Conservation (phyloP, 768 basidiomycete species). For the Flagelloscypha sp. region DNA sequence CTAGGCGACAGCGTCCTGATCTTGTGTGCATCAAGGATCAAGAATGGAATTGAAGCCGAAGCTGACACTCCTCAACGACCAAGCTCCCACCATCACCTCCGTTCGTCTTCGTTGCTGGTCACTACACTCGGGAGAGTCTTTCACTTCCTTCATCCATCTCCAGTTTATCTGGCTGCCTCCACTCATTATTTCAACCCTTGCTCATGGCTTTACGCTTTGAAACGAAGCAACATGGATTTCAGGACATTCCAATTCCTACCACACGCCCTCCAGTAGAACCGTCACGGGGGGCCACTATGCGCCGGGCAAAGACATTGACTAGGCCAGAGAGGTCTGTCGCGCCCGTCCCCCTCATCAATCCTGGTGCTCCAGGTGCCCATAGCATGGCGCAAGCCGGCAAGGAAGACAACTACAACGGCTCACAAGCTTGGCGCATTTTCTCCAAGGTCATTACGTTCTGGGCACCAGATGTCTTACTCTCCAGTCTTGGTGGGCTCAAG, state of each 20-base stretch:
- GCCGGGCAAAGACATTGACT: slow-evolving; percentile 92
- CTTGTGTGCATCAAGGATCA: too few species aligned
- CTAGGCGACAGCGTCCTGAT: too few species aligned
- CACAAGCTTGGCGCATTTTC: slow-evolving; percentile 73
- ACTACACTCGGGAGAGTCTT: too few species aligned
- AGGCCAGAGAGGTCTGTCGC: slow-evolving; percentile 93
- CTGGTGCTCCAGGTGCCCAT: slow-evolving; percentile 33
- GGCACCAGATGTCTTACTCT: slow-evolving; percentile 76
- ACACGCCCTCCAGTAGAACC: slow-evolving; percentile 40
- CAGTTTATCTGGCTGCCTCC: too few species aligned
- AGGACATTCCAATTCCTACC: slow-evolving; percentile 66
- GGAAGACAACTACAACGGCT: slow-evolving; percentile 33
- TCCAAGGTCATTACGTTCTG: slow-evolving; percentile 79
- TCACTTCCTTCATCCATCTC: slow-evolving; percentile 9
- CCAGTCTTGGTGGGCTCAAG: slow-evolving; percentile 69
- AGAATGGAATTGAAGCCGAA: too few species aligned
- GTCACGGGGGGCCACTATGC: slow-evolving; percentile 51
- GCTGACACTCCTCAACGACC: too few species aligned
- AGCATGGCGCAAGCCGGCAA: slow-evolving; percentile 14
- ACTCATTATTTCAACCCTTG: too few species aligned
- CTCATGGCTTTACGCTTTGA: slow-evolving; percentile 50
- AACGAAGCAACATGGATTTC: slow-evolving; percentile 39
- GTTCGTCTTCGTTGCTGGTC: too few species aligned
- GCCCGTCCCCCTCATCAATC: slow-evolving; percentile 89
- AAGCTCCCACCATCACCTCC: too few species aligned